phyloP scores from a whole-genome alignment of 345 rosid genomes.

The Reutealis trisperma region DNA sequence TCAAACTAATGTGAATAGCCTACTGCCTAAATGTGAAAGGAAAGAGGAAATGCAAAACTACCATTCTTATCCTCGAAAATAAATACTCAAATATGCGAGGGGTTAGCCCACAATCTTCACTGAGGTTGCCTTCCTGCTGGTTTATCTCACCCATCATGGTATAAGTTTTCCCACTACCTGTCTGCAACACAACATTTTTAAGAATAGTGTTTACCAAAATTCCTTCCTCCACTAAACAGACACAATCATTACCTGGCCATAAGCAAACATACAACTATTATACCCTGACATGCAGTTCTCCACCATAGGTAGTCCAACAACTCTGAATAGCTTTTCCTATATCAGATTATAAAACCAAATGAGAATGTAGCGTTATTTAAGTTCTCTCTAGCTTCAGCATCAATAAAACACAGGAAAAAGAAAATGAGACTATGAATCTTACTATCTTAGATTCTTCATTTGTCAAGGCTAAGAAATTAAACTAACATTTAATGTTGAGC shows the following conservation, averaged over 20 bases:
- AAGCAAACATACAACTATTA: slow-evolving; percentile 93
- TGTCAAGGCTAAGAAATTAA: neutral
- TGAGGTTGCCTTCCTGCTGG: slow-evolving; percentile 49
- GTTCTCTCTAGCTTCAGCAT: slow-evolving; percentile 1
- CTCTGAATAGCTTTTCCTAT: slow-evolving; percentile 73
- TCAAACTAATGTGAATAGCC: neutral
- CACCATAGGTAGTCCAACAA: slow-evolving; percentile 91
- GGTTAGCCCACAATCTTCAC: slow-evolving; percentile 80
- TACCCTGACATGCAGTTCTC: slow-evolving; percentile 96
- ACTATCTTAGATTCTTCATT: neutral
- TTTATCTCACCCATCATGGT: slow-evolving; percentile 92
- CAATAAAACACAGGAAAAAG: neutral
- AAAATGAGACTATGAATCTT: neutral
- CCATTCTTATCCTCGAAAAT: slow-evolving; percentile 75
- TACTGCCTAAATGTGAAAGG: neutral
- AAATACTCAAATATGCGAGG: slow-evolving; percentile 81
- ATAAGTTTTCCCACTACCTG: slow-evolving; percentile 97
- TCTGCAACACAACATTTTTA: slow-evolving; percentile 50
- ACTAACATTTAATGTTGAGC: neutral
- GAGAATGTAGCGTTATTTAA: neutral
- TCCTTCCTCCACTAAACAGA: neutral
- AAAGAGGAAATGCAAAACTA: slow-evolving; percentile 15
- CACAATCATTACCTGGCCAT: slow-evolving; percentile 70
- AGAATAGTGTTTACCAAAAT: slow-evolving; percentile 1
- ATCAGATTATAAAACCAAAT: slow-evolving; percentile 12